These are phyloP conservation scores for Taiwanofungus camphoratus DNA, from an alignment of 1,284 basidiomycete species.

Conservation along the genomic window DNA sequence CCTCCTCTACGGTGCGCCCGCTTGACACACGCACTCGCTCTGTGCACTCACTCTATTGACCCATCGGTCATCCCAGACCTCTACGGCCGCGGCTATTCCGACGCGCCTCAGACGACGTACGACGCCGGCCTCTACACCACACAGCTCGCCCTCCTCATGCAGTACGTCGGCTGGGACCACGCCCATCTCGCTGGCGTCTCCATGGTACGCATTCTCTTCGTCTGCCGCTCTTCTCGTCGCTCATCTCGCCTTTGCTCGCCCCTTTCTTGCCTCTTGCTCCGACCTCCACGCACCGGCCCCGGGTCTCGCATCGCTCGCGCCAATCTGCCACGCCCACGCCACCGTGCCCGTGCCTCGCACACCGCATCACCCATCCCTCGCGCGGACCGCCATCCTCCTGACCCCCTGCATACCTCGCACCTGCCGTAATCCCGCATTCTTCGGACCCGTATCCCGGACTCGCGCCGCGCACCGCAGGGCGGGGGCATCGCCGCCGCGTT, in stretches of 20 bases:
- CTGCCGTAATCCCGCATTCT: too few relatives aligned
- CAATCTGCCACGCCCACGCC: too few relatives aligned
- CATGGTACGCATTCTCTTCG: constrained; percentile 44
- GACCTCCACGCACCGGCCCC: too few relatives aligned
- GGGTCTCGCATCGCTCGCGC: too few relatives aligned
- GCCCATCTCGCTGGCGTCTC: constrained; percentile 63
- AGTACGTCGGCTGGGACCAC: constrained; percentile 65
- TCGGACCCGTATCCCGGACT: too few relatives aligned
- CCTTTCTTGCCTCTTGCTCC: too few relatives aligned
- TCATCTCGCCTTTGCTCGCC: background rate
- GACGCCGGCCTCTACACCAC: constrained; percentile 58
- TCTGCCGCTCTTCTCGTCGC: background rate
- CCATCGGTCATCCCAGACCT: constrained; percentile 44
- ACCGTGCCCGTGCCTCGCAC: too few relatives aligned
- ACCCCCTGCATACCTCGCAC: too few relatives aligned
- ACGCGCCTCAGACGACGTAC: constrained; percentile 64
- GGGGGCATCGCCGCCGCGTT: constrained; percentile 69
- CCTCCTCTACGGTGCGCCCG: constrained; percentile 56
- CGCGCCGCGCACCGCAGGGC: too few relatives aligned
- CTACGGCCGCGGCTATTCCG: constrained; percentile 76
- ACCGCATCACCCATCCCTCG: background rate
- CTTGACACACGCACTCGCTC: background rate
- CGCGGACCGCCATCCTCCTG: background rate
- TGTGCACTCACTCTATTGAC: constrained; percentile 2
- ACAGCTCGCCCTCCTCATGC: constrained; percentile 76